Base-by-base conservation (phyloP, 2,329 filamentous ascomycete genomes). In the Clonostachys chloroleuca region DNA sequence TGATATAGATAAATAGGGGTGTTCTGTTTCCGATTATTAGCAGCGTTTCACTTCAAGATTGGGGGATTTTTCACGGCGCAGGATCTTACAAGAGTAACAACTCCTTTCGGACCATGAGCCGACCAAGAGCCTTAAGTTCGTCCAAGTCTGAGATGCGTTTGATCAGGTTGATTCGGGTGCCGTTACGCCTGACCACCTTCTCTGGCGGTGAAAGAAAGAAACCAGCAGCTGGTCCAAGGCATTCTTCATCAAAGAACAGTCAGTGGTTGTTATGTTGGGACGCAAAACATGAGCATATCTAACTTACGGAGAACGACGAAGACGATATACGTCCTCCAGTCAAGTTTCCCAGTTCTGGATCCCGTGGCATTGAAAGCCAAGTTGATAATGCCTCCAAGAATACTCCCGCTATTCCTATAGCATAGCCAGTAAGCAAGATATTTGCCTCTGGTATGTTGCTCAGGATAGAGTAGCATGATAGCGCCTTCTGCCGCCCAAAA, bases 401-500 rank as follows among this genome's bases (percentile, higher is more conserved):
- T 63, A 48, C 74, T 74, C 63, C 50, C 75, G 70, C 6, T 70
- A 5, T 39, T 46, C 35, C 35, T 40, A 20, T 75, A 66, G 8
- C 70, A 68, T 14, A 77, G 70, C 73, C 72, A 77, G 34, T 74
- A 34, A 7, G 44, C 34, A 37, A 46, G 44, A 37, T 46, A 46
- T 24, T 37, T 35, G 4, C 47, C 47, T 36, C 47, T 30, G 17
- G 42, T 30, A 16, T 43, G 24, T 17, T 75, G 5, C 67, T 42
- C 13, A 7, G 47, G 47, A 43, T 49, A 90, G 0, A 81, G 75
- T 16, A 89, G 77, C 0, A 85, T 85, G 48, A 90, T 87, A 0
- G 86, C 85, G 1, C 83, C 83, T 63, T 90, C 86, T 0, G 85
- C 80, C 72, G 83, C 83, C 86, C 86, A 90, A 63, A 89, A 89